Evolutionary conservation across 257 asterid species (phyloP).

Genomic region (Solanum appendiculatum): DNA sequence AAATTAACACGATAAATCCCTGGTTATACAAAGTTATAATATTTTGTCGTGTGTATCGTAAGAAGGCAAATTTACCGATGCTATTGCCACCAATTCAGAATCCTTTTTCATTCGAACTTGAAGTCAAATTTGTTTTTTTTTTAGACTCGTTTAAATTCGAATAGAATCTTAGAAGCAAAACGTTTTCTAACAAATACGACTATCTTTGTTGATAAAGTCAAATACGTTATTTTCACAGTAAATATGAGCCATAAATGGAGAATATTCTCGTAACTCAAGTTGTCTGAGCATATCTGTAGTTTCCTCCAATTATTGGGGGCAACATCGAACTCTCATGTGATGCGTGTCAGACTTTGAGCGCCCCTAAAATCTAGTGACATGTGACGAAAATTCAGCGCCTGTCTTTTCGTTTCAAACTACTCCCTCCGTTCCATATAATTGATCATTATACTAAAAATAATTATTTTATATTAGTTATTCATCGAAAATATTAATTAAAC

Average conservation of each 20-base stretch:
- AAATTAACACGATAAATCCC: too few species aligned
- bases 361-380: background rate
- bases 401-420: background rate
- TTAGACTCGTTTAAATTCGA: background rate
- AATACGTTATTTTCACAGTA: background rate
- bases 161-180: too few species aligned
- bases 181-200: background rate
- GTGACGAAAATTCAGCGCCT: background rate
- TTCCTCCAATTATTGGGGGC: background rate
- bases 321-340: background rate
- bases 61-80: background rate
- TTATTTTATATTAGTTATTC: too few species aligned
- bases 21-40: too few species aligned
- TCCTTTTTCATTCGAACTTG: too few species aligned
- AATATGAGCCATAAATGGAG: background rate
- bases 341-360: background rate
- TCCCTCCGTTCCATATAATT: too few species aligned
- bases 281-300: background rate
- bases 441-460: too few species aligned
- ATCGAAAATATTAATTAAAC: too few species aligned
- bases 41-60: background rate
- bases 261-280: background rate
- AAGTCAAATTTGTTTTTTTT: background rate
- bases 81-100: background rate
- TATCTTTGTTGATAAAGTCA: too few species aligned